Evolutionary conservation across 108 stramenopile genomes (phyloP).

Genomic region (Conticribra guillardii): DNA sequence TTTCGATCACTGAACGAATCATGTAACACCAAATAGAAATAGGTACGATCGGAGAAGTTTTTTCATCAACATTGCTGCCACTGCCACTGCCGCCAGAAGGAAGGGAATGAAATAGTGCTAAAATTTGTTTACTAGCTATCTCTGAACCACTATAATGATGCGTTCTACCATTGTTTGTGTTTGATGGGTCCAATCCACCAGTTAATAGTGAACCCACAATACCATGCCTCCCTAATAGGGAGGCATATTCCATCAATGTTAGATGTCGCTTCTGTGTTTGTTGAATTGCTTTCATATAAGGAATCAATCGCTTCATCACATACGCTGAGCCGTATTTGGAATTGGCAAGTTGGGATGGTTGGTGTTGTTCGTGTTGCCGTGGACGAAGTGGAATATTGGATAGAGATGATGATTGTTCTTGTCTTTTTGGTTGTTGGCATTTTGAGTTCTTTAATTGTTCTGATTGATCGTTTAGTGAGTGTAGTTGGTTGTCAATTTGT

Average conservation of each 20-base stretch:
- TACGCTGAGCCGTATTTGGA: slow-evolving; percentile 60
- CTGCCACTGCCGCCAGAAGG: background rate
- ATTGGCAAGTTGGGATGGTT: slow-evolving; percentile 43
- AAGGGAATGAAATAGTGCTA: slow-evolving; percentile 58
- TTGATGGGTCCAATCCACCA: slow-evolving; percentile 73
- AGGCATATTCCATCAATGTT: slow-evolving; percentile 76
- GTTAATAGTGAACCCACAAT: slow-evolving; percentile 63
- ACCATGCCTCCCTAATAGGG: slow-evolving; percentile 60
- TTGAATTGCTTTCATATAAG: slow-evolving; percentile 31
- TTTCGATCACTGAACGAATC: slow-evolving; percentile 64
- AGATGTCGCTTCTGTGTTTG: slow-evolving; percentile 23
- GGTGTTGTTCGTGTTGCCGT: slow-evolving; percentile 3
- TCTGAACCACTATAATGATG: background rate
- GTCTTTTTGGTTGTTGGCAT: slow-evolving; percentile 9
- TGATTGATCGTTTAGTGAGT: background rate
- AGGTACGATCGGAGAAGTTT: slow-evolving; percentile 37
- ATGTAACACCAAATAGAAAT: slow-evolving; percentile 64
- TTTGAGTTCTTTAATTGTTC: too few relatives aligned
- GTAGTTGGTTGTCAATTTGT: background rate
- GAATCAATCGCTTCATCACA: slow-evolving; percentile 26
- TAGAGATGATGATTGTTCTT: background rate
- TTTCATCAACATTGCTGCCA: background rate
- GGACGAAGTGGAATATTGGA: background rate
- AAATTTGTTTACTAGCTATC: slow-evolving; percentile 39
- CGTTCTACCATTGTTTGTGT: slow-evolving; percentile 15